A percentile compares a stretch with the other conserved stretches of the same genome.
phyloP scores from a whole-genome alignment of 192 early-diverging fungal genomes.

The Podila epicladia region DNA sequence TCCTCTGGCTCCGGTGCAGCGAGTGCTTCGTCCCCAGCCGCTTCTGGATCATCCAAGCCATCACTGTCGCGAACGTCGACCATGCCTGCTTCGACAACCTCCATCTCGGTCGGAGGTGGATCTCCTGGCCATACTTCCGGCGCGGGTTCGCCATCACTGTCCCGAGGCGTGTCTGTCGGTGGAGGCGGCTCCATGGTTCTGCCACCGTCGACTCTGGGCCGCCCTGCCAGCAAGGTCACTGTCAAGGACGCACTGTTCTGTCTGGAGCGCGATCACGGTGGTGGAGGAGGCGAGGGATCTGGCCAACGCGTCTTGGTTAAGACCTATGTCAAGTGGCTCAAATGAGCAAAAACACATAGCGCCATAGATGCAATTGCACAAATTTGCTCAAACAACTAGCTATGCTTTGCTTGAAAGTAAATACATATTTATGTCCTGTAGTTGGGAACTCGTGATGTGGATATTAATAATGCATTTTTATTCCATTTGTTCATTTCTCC shows the following conservation, averaged over 20 bases:
- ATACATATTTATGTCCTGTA: too few species aligned
- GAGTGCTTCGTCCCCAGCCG: conserved; percentile 6
- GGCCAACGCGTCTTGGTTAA: conserved; percentile 57
- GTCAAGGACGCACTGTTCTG: conserved; percentile 80
- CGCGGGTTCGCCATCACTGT: conserved; percentile 4
- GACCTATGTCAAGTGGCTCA: conserved; percentile 56
- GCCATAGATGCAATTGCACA: background rate
- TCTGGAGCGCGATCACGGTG: conserved; percentile 72
- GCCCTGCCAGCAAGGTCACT: conserved; percentile 60
- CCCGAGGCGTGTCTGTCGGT: conserved; percentile 11
- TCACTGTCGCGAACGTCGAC: conserved; percentile 16
- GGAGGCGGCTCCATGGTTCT: conserved; percentile 33
- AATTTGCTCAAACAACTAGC: too few species aligned
- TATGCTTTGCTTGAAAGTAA: too few species aligned
- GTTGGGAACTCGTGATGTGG: too few species aligned
- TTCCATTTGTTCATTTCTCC: background rate
- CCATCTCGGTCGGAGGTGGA: background rate
- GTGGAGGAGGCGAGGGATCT: conserved; percentile 49
- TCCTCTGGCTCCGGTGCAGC: conserved; percentile 5
- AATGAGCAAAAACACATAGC: conserved; percentile 11
- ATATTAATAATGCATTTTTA: background rate
- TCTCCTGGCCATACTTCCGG: background rate
- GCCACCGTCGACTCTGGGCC: conserved; percentile 28
- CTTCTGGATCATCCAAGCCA: conserved; percentile 17
- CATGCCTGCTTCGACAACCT: conserved; percentile 4